These are phyloP conservation scores for Staphylotrichum tortipilum DNA, from an alignment of 495 filamentous ascomycete genomes.

Conservation along the genomic window DNA sequence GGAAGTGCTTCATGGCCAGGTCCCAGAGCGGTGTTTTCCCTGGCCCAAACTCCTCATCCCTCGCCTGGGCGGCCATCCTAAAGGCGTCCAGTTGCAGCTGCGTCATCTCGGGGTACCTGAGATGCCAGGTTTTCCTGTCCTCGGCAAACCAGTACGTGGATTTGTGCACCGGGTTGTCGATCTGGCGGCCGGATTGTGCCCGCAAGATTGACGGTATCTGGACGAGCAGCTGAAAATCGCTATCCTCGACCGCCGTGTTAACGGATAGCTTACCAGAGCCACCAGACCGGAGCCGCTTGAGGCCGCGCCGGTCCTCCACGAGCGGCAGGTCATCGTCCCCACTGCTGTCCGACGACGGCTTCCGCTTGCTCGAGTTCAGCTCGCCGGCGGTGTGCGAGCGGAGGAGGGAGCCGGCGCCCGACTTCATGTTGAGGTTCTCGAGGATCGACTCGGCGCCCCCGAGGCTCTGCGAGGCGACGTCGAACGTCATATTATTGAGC, in stretches of 20 bases:
- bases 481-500: conserved; percentile 29
- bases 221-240: conserved; percentile 31
- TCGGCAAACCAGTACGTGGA: conserved; percentile 42
- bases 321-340: conserved; percentile 25
- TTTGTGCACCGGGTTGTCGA: conserved; percentile 41
- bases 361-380: conserved; percentile 38
- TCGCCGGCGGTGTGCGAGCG: conserved; percentile 17
- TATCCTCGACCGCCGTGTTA: conserved; percentile 9
- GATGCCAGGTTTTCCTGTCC: conserved; percentile 42
- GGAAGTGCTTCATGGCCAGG: conserved; percentile 42
- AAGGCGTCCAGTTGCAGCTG: conserved; percentile 41
- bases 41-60: conserved; percentile 39
- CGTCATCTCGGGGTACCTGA: conserved; percentile 48
- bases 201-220: conserved; percentile 29
- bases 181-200: conserved; percentile 34
- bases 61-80: conserved; percentile 28
- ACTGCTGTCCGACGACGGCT: conserved; percentile 29
- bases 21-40: conserved; percentile 37
- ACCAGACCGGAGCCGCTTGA: conserved; percentile 41
- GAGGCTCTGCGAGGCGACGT: conserved; percentile 35
- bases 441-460: conserved; percentile 36
- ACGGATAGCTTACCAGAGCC: conserved; percentile 9
- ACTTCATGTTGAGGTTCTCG: conserved; percentile 37
- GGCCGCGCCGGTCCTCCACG: conserved; percentile 23
- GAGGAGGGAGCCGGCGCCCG: conserved; percentile 19